phyloP scores from a whole-genome alignment of 2,329 filamentous ascomycete species.

The Fusarium albosuccineum region DNA sequence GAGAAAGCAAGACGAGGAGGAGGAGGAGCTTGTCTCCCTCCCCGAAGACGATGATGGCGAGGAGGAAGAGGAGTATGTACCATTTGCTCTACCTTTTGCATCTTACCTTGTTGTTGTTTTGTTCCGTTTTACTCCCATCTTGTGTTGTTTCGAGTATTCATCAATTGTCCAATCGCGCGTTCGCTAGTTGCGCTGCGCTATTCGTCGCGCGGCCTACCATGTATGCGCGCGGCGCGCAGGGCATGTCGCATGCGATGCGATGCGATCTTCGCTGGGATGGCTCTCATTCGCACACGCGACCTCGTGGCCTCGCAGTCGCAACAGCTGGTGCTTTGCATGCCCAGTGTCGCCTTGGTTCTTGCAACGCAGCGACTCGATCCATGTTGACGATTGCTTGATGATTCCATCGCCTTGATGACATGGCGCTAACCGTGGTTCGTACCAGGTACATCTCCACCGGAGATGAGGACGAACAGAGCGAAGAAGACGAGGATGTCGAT shows the following conservation, averaged over 20 bases:
- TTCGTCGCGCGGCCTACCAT: conserved; percentile 31
- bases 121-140: conserved; percentile 1
- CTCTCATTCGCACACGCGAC: conserved; percentile 8
- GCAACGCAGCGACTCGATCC: not conserved
- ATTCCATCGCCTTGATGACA: conserved; percentile 12
- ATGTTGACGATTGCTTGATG: conserved; percentile 1
- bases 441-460: conserved; percentile 53
- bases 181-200: conserved; percentile 17
- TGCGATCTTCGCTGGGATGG: conserved; percentile 13
- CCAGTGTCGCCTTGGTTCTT: not conserved
- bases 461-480: conserved; percentile 59
- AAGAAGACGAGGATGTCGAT: conserved; percentile 55
- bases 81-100: conserved; percentile 8
- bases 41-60: conserved; percentile 65
- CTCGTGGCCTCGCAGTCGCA: not conserved
- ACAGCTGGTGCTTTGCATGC: not conserved
- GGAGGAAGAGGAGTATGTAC: conserved; percentile 67
- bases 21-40: conserved; percentile 67
- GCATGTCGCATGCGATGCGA: conserved; percentile 38
- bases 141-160: not conserved
- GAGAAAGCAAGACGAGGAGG: conserved; percentile 67
- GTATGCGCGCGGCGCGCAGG: conserved; percentile 33
- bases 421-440: conserved; percentile 28
- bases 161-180: conserved; percentile 31
- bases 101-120: conserved; percentile 19